phyloP scores from a whole-genome alignment of 1,284 basidiomycete genomes.

The Rhodotorula sp. region DNA sequence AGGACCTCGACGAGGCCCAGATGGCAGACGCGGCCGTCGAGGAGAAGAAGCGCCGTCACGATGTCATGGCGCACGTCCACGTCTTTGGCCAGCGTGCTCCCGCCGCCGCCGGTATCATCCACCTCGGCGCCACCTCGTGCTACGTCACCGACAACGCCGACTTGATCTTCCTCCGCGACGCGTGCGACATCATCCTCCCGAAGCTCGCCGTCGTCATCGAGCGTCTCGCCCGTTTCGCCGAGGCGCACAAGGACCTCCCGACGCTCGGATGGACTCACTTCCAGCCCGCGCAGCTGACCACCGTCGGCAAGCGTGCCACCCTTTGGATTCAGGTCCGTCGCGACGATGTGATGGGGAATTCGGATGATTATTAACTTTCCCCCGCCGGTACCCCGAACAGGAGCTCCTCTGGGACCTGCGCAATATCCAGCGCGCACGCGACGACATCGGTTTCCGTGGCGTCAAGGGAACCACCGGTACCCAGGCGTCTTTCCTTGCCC shows the following conservation, averaged over 20 bases:
- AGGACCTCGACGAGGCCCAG: constrained; percentile 83
- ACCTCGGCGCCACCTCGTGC: constrained; percentile 95
- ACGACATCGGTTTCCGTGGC: constrained; percentile 95
- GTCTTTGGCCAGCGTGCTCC: constrained; percentile 91
- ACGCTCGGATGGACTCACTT: constrained; percentile 95
- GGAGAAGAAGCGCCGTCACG: constrained; percentile 97
- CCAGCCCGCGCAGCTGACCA: constrained; percentile 97
- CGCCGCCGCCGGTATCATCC: constrained; percentile 94
- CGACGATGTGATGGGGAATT: neutral
- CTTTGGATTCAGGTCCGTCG: constrained; percentile 83
- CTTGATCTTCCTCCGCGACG: constrained; percentile 91
- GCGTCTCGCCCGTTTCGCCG: constrained; percentile 76
- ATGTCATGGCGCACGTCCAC: constrained; percentile 99
- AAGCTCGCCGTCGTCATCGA: constrained; percentile 89
- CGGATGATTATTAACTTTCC: neutral
- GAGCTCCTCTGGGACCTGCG: constrained; percentile 96
- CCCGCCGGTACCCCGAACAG: constrained; percentile 50
- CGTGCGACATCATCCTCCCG: constrained; percentile 77
- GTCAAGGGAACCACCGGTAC: constrained; percentile 99
- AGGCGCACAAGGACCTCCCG: constrained; percentile 53
- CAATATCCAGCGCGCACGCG: constrained; percentile 84
- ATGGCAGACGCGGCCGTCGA: constrained; percentile 89
- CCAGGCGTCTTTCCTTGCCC: constrained; percentile 89
- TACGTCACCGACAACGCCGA: constrained; percentile 99
- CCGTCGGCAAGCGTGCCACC: constrained; percentile 98